Evolutionary conservation across 2,329 filamentous ascomycete species (phyloP), one percentile per base, ranked within the genome.

Genomic region (Diplodia seriata): DNA sequence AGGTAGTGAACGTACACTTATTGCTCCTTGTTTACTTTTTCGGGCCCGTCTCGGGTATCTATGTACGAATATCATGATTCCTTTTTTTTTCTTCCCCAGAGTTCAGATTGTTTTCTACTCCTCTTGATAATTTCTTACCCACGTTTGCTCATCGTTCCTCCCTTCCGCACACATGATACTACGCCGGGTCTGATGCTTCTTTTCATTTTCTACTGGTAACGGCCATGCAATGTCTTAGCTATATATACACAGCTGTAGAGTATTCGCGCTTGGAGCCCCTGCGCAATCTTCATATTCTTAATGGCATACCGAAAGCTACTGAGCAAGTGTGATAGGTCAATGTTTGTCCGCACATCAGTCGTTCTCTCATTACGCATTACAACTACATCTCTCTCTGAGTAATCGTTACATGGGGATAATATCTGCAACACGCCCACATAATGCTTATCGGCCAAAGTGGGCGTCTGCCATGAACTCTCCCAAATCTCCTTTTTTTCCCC

Each of bases 241-340:
- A 63, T 63, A 63, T 40, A 63, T 26, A 63, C 26, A 51, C 47
- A 33, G 31, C 59, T 51, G 59, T 63, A 63, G 47, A 63, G 33
- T 51, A 63, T 29, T 23, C 7, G 43, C n/a, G 43, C 43, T 47
- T 3, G 6, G 33, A 9, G 11, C 33, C 33, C n/a, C 36, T 12
- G 54, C 54, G 54, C 33, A n/a, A 56, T 31, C 54, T 38, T 57
- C 4, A 23, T 57, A 7, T 20, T 20, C n/a, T n/a, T 47, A n/a
- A 8, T 29, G 15, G 40, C 40, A 49, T 33, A 18, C 18, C 7
- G 26, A 11, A 26, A 26, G 23, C 14, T 31, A 55, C 12, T 31
- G 26, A 20, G 31, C 23, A n/a, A 33, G 11, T 36, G 11, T 36
- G 11, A 36, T 36, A 36, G 33, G 23, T 9, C 33, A 36, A 11